Conservation (phyloP, 208 protist species). For the Leishmania braziliensis region DNA sequence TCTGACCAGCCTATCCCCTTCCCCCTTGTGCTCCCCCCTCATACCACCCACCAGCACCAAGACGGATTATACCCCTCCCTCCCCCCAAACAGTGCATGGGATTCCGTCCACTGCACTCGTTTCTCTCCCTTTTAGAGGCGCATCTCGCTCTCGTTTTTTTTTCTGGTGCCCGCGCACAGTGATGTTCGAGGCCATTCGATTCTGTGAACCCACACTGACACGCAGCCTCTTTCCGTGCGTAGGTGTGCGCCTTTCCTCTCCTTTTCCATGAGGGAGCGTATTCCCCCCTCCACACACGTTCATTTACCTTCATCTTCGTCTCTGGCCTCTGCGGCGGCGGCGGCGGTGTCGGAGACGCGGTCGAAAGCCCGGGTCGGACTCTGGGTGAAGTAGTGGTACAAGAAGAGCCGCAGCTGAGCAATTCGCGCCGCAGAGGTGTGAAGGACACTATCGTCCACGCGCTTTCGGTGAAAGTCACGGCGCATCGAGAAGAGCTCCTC, state of each 20-base stretch:
- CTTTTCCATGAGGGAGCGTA: neutral
- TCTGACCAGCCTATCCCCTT: neutral
- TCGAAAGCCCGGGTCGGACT: slow-evolving; percentile 27
- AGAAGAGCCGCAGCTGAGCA: slow-evolving; percentile 21
- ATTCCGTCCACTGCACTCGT: neutral
- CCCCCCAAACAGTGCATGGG: neutral
- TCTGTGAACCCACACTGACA: neutral
- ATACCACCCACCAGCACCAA: neutral
- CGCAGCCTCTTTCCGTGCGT: neutral
- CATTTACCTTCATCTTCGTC: too few relatives aligned
- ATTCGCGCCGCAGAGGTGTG: slow-evolving; percentile 8
- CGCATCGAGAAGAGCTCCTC: neutral
- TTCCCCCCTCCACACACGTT: neutral
- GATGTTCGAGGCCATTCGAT: neutral
- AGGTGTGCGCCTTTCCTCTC: neutral
- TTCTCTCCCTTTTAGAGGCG: neutral
- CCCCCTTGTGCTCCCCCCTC: too few relatives aligned
- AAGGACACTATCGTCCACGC: slow-evolving; percentile 23
- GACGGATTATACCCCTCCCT: neutral
- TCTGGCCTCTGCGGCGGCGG: neutral
- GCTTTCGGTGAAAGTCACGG: neutral
- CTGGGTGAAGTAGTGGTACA: slow-evolving; percentile 37
- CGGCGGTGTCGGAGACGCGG: neutral
- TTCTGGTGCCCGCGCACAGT: too few relatives aligned
- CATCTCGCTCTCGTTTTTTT: too few relatives aligned